These are phyloP conservation scores for Gastrolobium villosum DNA, from an alignment of 306 rosid genomes.

Conservation along the genomic window DNA sequence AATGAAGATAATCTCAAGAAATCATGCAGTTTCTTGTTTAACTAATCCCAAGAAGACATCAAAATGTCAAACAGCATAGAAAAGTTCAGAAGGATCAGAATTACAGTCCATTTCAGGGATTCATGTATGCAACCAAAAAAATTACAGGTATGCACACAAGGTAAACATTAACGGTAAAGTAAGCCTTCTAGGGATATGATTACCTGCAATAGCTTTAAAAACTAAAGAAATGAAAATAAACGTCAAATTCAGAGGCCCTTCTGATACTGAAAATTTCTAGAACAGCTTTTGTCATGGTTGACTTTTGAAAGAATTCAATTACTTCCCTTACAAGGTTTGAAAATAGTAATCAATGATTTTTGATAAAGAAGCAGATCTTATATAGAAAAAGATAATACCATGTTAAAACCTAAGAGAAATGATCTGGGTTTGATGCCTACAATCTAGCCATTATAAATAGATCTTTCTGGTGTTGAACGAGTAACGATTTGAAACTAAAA, in stretches of 20 bases:
- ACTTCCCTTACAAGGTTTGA: neutral
- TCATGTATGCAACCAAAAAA: neutral
- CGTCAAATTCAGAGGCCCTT: neutral
- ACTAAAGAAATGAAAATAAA: slow-evolving; percentile 25
- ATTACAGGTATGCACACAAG: neutral
- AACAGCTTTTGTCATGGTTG: neutral
- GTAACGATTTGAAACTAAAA: neutral
- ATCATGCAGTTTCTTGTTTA: slow-evolving; percentile 37
- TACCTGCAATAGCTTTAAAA: neutral
- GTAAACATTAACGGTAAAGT: neutral
- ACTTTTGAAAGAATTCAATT: neutral
- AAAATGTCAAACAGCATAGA: slow-evolving; percentile 29
- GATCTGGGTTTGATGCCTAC: no score
- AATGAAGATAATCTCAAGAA: slow-evolving; percentile 30
- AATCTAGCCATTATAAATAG: neutral
- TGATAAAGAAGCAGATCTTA: no score
- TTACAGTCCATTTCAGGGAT: slow-evolving; percentile 35
- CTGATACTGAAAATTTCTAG: neutral
- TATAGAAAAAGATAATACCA: no score
- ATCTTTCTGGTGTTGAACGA: neutral
- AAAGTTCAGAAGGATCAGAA: slow-evolving; percentile 33
- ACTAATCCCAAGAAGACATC: slow-evolving; percentile 24
- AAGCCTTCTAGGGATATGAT: neutral
- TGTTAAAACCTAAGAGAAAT: no score
- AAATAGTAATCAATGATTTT: neutral